phyloP scores from a whole-genome alignment of 1,139 yeast species.

The Blastobotrys serpentis region DNA sequence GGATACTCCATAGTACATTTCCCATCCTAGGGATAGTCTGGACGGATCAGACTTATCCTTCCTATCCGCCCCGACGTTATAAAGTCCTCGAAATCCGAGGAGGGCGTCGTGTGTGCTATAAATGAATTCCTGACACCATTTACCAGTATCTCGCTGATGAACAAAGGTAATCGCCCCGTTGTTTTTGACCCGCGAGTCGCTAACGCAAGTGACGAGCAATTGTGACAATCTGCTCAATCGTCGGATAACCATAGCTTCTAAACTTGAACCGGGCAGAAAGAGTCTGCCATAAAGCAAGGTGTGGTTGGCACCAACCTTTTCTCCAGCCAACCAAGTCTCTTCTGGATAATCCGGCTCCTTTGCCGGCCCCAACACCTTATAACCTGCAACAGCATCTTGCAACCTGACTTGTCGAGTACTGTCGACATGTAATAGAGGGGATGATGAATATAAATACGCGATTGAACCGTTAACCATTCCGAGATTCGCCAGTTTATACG shows the following conservation, averaged over 20 bases:
- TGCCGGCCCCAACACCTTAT: slow-evolving; percentile 57
- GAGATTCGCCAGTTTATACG: slow-evolving; percentile 67
- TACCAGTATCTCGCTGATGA: slow-evolving; percentile 66
- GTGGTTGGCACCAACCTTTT: slow-evolving; percentile 35
- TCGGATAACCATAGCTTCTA: slow-evolving; percentile 85
- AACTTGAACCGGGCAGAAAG: slow-evolving; percentile 81
- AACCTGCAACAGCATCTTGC: slow-evolving; percentile 79
- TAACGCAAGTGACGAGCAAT: slow-evolving; percentile 69
- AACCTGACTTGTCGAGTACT: slow-evolving; percentile 58
- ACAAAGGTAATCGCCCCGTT: slow-evolving; percentile 64
- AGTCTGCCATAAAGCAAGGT: slow-evolving; percentile 73
- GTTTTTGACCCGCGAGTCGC: slow-evolving; percentile 61
- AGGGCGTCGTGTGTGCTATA: slow-evolving; percentile 88
- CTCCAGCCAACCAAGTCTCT: slow-evolving; percentile 38
- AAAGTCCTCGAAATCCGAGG: slow-evolving; percentile 77
- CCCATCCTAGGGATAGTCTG: slow-evolving; percentile 74
- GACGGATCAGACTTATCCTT: slow-evolving; percentile 21
- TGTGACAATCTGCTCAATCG: slow-evolving; percentile 62
- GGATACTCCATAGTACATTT: slow-evolving; percentile 82
- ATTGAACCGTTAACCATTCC: slow-evolving; percentile 77
- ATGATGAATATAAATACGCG: slow-evolving; percentile 74
- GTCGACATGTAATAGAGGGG: slow-evolving; percentile 51
- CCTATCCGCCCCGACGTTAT: slow-evolving; percentile 54
- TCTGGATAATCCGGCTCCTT: slow-evolving; percentile 27
- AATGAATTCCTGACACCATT: slow-evolving; percentile 69